A percentile compares a stretch with the other conserved stretches of the same genome.
These are phyloP conservation scores for Cercospora canescens DNA, from an alignment of 2,329 filamentous ascomycete species.

Conservation along the genomic window DNA sequence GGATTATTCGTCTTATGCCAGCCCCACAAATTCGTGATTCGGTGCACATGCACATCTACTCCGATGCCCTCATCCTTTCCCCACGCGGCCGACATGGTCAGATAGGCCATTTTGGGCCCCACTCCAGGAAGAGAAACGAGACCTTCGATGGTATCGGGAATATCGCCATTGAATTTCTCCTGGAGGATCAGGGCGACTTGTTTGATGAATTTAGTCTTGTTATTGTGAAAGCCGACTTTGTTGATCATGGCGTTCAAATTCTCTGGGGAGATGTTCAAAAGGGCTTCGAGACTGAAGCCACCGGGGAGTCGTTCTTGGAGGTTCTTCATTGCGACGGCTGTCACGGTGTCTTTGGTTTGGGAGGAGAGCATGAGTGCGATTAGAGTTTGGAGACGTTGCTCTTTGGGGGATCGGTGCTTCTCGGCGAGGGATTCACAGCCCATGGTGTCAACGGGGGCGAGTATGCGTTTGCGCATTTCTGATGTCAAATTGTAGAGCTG, in stretches of 20 bases:
- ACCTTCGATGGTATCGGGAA: conserved; percentile 74
- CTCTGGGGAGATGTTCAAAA: conserved; percentile 69
- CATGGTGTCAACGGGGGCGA: conserved; percentile 94
- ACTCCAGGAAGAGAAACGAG: conserved; percentile 80
- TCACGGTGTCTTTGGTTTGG: conserved; percentile 92
- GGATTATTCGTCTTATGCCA: conserved; percentile 82
- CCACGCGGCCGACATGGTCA: conserved; percentile 79
- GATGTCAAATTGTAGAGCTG: conserved; percentile 75
- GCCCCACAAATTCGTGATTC: conserved; percentile 91
- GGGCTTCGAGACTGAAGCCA: conserved; percentile 72
- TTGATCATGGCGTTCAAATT: conserved; percentile 73
- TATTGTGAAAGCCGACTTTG: conserved; percentile 91
- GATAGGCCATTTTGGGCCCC: conserved; percentile 91
- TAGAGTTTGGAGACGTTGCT: conserved; percentile 81
- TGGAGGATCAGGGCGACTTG: conserved; percentile 58
- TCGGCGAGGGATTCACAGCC: conserved; percentile 80
- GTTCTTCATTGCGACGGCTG: conserved; percentile 76
- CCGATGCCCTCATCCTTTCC: conserved; percentile 75
- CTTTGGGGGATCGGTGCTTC: conserved; percentile 48
- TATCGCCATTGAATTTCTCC: conserved; percentile 71
- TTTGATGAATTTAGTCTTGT: conserved; percentile 86
- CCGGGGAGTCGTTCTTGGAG: conserved; percentile 71
- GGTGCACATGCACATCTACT: conserved; percentile 92
- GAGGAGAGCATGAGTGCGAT: conserved; percentile 86
- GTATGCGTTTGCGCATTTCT: conserved; percentile 70